Evolutionary conservation across 345 rosid genomes (phyloP), one percentile per base, ranked within the genome.

Genomic region (Populus alba): DNA sequence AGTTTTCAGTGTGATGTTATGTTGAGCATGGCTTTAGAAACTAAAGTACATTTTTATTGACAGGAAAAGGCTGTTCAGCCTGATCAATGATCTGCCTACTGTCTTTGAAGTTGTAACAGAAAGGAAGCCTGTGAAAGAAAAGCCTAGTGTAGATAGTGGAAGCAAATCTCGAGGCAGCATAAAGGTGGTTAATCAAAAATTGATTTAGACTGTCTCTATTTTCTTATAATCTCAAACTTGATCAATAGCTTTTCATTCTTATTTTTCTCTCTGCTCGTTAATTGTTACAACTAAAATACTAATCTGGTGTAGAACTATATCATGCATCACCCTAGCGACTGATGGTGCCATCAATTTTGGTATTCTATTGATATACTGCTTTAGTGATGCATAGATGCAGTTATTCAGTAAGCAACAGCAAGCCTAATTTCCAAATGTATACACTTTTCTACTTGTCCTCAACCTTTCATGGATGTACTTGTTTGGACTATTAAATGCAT

Each of bases 51-150:
- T 45, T 74, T 37, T 77, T 23, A 45, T 79, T 78, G 29, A 39
- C 97, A 97, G 97, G 92, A 94, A 94, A 86, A 92, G 92, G 68
- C 87, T 97, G 39, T 97, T 90, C 87, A 90, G 92, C 88, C 72
- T 94, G 84, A 92, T 94, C 77, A 97, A 94, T 77, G 99, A 97
- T 78, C 87, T 94, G 70, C 97, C 99, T 37, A 94, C 95, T 43
- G 91, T 97, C 75, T 94, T 91, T 79, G 99, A 97, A 84, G 94
- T 94, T 83, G 97, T 94, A 45, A 91, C 97, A 17, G 98, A 92
- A 72, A 90, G 94, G 88, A 92, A 97, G 86, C 92, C 91, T 22
- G 76, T 83, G 74, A 90, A 89, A 89, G 99, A 94, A 85, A 94
- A 92, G 84, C 95, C 97, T 75, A 91, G 88, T 78, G 83, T 89